These are phyloP conservation scores for Acorus calamus DNA, from an alignment of 106 monocot genomes.

Conservation along the genomic window DNA sequence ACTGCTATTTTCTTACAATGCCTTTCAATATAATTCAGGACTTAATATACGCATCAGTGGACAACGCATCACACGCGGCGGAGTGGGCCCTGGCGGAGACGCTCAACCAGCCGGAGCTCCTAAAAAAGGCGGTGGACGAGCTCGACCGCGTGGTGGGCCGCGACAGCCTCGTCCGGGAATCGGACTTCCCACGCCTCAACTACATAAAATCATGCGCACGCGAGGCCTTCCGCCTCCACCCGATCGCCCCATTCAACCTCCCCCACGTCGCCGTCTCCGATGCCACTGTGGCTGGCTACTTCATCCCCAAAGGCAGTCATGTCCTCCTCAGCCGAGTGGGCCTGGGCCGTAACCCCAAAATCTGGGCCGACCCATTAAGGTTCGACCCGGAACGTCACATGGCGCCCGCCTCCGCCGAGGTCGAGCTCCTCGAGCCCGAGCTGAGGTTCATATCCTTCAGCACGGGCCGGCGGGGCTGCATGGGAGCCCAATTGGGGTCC, in stretches of 20 bases:
- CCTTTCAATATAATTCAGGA: too few relatives aligned
- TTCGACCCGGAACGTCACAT: conserved; percentile 1
- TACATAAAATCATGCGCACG: too few relatives aligned
- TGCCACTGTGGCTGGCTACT: neutral
- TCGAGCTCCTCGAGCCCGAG: neutral
- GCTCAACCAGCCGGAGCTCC: too few relatives aligned
- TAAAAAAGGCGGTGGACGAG: conserved; percentile 1
- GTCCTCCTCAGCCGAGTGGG: too few relatives aligned
- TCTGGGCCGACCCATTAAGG: neutral
- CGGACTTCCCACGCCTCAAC: too few relatives aligned
- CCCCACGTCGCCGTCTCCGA: too few relatives aligned
- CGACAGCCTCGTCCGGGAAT: neutral
- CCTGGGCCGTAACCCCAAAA: neutral
- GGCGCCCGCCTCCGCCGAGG: neutral
- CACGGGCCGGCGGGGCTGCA: neutral
- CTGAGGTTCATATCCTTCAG: conserved; percentile 1
- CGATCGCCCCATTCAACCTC: too few relatives aligned
- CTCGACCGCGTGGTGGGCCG: neutral
- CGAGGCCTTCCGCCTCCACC: too few relatives aligned
- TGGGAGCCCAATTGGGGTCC: too few relatives aligned
- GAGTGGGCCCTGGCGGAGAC: too few relatives aligned
- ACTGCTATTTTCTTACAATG: too few relatives aligned
- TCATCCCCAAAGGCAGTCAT: neutral
- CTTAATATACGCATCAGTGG: neutral
- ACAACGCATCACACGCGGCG: neutral